These are phyloP conservation scores for Fraxinus anomala DNA, from an alignment of 257 asterid genomes.

Conservation along the genomic window DNA sequence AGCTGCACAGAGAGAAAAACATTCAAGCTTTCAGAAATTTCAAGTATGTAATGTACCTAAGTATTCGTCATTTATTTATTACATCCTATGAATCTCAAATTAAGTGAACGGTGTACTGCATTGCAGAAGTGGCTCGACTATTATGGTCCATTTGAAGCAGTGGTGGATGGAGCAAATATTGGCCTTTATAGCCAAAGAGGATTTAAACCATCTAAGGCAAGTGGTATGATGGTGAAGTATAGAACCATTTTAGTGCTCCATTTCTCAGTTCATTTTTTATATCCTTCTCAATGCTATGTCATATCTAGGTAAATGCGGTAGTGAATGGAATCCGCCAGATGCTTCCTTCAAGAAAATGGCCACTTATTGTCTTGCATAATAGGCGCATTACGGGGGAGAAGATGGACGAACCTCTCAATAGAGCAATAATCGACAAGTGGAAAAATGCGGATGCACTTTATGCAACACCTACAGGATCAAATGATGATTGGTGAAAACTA, in stretches of 20 bases:
- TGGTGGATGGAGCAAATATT: slow-evolving; percentile 83
- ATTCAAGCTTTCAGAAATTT: slow-evolving; percentile 73
- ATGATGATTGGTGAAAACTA: slow-evolving; percentile 81
- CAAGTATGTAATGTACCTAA: slow-evolving; percentile 50
- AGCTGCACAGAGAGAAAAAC: slow-evolving; percentile 65
- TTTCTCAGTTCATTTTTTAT: slow-evolving; percentile 10
- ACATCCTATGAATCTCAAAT: slow-evolving; percentile 22
- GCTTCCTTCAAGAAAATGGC: slow-evolving; percentile 84
- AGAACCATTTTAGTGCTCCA: not conserved
- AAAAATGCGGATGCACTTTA: slow-evolving; percentile 71
- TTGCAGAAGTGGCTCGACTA: slow-evolving; percentile 88
- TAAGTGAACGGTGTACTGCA: slow-evolving; percentile 25
- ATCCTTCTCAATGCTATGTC: slow-evolving; percentile 22
- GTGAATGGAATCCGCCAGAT: slow-evolving; percentile 80
- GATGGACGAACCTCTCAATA: slow-evolving; percentile 66
- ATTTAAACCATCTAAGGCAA: slow-evolving; percentile 72
- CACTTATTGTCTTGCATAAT: slow-evolving; percentile 76
- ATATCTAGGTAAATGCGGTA: slow-evolving; percentile 61
- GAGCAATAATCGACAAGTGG: slow-evolving; percentile 66
- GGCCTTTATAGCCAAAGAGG: slow-evolving; percentile 74
- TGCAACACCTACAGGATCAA: slow-evolving; percentile 93
- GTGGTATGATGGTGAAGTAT: slow-evolving; percentile 26
- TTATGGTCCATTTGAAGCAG: slow-evolving; percentile 89
- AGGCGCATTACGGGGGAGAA: slow-evolving; percentile 71
- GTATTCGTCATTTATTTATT: slow-evolving; percentile 14